Base-by-base conservation (phyloP, 192 early-diverging fungal genomes). In the Linnemannia zychae region DNA sequence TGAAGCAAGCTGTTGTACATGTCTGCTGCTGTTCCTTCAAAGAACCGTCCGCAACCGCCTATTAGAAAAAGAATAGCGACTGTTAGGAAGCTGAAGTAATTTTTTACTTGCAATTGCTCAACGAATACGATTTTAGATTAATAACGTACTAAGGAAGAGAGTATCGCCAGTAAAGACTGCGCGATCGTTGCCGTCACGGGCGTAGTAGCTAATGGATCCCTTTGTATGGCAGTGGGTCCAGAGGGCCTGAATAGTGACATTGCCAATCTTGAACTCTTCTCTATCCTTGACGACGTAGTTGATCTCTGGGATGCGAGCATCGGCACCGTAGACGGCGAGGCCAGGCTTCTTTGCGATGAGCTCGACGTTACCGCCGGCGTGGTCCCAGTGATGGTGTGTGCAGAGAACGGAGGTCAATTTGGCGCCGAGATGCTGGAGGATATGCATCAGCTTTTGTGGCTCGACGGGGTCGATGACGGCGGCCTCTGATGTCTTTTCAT, bases 321-420 rank as follows among this genome's bases (percentile, higher is more conserved):
- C 98, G 20, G 94, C 95, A 22, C 97, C 98, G 81, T 92, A 97
- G 6, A 98, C 93, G 0, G 90, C 87, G 2, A 98, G 78, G 6
- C 91, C 91, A 0, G 96, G 94, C 66, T 94, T 88, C 38, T 83
- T 87, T 18, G 73, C 67, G 5, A 93, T 85, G 34, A 97, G 82
- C 52, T 91, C 89, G 46, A 82, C 87, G 87, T 97, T 97, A 24
- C 97, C 96, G 53, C 93, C 95, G 18, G 96, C 88, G 81, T 99
- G 98, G 78, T 98, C 97, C 80, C 87, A 88, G 83, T 98, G 97
- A 85, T 99, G 98, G 88, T 99, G 97, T 36, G 96, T 97, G 37
- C 93, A 93, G 49, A 95, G 91, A 22, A 95, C 86, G n/a, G 89
- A 89, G 34, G 92, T 90, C n/a, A 93, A 60, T 74, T 92, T 92